phyloP scores from a whole-genome alignment of 495 filamentous ascomycete genomes.

The Immersiella caudata region DNA sequence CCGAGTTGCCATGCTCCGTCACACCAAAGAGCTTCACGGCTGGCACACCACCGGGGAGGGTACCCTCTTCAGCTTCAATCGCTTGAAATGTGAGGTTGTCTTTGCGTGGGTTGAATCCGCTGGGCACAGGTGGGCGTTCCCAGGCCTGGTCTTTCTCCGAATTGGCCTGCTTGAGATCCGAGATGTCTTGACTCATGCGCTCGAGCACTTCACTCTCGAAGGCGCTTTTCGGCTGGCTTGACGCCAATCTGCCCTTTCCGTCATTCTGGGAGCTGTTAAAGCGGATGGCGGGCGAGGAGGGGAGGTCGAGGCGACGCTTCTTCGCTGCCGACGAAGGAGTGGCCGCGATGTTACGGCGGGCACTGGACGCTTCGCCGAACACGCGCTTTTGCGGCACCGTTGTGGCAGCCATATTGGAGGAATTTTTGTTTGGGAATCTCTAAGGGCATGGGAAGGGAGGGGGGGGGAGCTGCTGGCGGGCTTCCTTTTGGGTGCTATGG shows the following conservation, averaged over 20 bases:
- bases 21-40: conserved; percentile 92
- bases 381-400: conserved; percentile 58
- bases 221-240: conserved; percentile 83
- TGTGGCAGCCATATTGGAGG: conserved; percentile 35
- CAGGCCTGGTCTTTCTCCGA: conserved; percentile 94
- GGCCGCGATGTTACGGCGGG: conserved; percentile 49
- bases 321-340: conserved; percentile 53
- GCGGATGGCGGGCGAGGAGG: conserved; percentile 51
- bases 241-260: conserved; percentile 64
- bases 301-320: conserved; percentile 73
- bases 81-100: conserved; percentile 87
- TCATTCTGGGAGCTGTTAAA: conserved; percentile 63
- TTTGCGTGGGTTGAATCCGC: conserved; percentile 65
- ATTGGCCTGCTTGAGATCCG: conserved; percentile 77
- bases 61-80: conserved; percentile 93
- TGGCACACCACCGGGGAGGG: conserved; percentile 67
- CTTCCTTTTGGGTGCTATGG: neutral
- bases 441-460: conserved; percentile 16
- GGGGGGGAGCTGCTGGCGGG: neutral
- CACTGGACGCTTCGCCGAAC: conserved; percentile 53
- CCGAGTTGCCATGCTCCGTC: conserved; percentile 94
- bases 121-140: conserved; percentile 74
- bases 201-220: conserved; percentile 95
- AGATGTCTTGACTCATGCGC: conserved; percentile 91
- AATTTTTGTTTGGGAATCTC: neutral